Conservation (phyloP, 2,329 filamentous ascomycete species). For the Magnaporthales sp. region DNA sequence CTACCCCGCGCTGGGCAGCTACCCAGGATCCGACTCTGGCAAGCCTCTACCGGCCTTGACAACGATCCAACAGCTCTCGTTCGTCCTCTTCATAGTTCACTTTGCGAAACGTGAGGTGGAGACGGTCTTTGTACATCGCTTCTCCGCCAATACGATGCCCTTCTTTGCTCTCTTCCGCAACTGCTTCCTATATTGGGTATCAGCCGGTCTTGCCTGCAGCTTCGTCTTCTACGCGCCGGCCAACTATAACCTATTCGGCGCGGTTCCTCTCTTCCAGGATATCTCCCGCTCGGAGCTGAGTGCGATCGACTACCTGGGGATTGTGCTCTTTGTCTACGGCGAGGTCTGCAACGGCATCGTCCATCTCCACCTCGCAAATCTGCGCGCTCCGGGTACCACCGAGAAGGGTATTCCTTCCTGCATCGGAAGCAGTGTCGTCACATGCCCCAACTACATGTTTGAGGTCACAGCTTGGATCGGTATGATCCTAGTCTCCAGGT, state of each 20-base stretch:
- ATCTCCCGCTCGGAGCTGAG: neutral
- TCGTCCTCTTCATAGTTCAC: slow-evolving; percentile 68
- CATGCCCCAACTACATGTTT: slow-evolving; percentile 96
- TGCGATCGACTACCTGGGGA: slow-evolving; percentile 53
- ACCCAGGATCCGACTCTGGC: slow-evolving; percentile 28
- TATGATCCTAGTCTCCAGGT: slow-evolving; percentile 70
- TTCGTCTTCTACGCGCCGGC: slow-evolving; percentile 66
- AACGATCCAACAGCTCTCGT: slow-evolving; percentile 63
- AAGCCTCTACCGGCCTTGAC: slow-evolving; percentile 39
- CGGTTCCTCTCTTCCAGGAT: slow-evolving; percentile 27
- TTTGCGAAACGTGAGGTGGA: slow-evolving; percentile 94
- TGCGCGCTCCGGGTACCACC: slow-evolving; percentile 71
- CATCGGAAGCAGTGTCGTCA: slow-evolving; percentile 77
- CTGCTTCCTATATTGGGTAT: slow-evolving; percentile 85
- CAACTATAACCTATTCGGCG: slow-evolving; percentile 47
- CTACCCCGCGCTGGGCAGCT: slow-evolving; percentile 37
- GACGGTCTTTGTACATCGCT: slow-evolving; percentile 90
- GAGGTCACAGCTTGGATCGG: slow-evolving; percentile 83
- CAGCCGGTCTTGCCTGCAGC: slow-evolving; percentile 72
- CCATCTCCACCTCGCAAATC: slow-evolving; percentile 67
- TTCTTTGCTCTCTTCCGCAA: slow-evolving; percentile 88
- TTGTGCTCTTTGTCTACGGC: slow-evolving; percentile 66
- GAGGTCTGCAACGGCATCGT: slow-evolving; percentile 75
- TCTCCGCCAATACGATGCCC: slow-evolving; percentile 93
- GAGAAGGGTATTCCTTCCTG: slow-evolving; percentile 83